These are phyloP conservation scores for Mortierella claussenii DNA, from an alignment of 192 early-diverging fungal genomes.

Conservation along the genomic window DNA sequence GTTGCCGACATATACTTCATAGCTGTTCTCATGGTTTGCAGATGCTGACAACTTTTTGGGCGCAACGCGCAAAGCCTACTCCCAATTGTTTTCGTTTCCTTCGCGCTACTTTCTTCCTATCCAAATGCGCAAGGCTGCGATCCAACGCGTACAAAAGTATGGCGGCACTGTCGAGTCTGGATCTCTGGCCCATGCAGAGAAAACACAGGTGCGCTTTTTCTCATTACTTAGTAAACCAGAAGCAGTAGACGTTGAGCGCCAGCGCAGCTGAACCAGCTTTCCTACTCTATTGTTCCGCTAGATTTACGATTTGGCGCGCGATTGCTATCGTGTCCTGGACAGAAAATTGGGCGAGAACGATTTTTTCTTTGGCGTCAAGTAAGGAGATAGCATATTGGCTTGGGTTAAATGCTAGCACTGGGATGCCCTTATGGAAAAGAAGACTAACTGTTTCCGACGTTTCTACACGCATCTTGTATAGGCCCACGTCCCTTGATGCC, in stretches of 20 bases:
- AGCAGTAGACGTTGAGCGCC: too few relatives aligned
- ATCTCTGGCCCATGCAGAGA: conserved; percentile 10
- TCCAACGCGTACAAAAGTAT: conserved; percentile 70
- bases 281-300: conserved; percentile 43
- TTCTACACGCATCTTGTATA: conserved; percentile 18
- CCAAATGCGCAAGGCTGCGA: conserved; percentile 78
- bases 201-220: conserved; percentile 31
- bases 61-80: conserved; percentile 77
- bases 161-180: conserved; percentile 50
- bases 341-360: conserved; percentile 77
- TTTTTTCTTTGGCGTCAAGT: conserved; percentile 86
- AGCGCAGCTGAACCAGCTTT: conserved; percentile 3
- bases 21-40: conserved; percentile 85
- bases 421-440: too few relatives aligned
- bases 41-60: conserved; percentile 85
- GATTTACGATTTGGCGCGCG: conserved; percentile 76
- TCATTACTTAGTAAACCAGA: not conserved
- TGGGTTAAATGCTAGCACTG: too few relatives aligned
- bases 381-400: too few relatives aligned
- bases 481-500: conserved; percentile 81
- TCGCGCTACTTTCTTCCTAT: conserved; percentile 75
- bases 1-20: not conserved
- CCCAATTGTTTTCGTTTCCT: conserved; percentile 75
- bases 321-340: conserved; percentile 73
- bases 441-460: too few relatives aligned